phyloP scores from a whole-genome alignment of 164 flowering plant genomes.

The Macadamia tetraphylla region DNA sequence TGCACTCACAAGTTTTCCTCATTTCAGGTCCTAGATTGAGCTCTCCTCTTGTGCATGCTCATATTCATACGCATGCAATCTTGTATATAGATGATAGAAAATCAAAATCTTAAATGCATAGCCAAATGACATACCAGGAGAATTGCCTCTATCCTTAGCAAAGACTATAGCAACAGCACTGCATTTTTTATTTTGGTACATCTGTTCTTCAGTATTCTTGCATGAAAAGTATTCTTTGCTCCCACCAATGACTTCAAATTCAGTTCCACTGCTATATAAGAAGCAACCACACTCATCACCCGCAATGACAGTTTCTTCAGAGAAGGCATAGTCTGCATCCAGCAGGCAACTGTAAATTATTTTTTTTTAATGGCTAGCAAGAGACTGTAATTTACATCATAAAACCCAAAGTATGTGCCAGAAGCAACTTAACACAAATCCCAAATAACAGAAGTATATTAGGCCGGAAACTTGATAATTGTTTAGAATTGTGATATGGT shows the following conservation, averaged over 20 bases:
- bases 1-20: too few relatives aligned
- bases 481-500: neutral
- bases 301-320: conserved; percentile 23
- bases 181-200: neutral
- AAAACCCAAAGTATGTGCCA: neutral
- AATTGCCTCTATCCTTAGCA: conserved; percentile 46
- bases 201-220: neutral
- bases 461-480: neutral
- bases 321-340: conserved; percentile 18
- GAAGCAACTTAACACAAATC: neutral
- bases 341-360: neutral
- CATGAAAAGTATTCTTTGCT: neutral
- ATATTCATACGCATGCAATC: too few relatives aligned
- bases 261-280: conserved; percentile 27
- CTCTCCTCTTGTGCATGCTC: too few relatives aligned
- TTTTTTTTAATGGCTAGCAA: neutral
- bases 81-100: too few relatives aligned
- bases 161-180: conserved; percentile 61
- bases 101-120: neutral
- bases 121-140: conserved; percentile 29
- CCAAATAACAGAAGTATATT: neutral
- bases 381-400: neutral
- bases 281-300: conserved; percentile 49
- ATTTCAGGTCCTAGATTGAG: too few relatives aligned
- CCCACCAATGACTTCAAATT: conserved; percentile 11